Evolutionary conservation across 2,329 filamentous ascomycete genomes (phyloP).

Genomic region (Mariannaea elegans): DNA sequence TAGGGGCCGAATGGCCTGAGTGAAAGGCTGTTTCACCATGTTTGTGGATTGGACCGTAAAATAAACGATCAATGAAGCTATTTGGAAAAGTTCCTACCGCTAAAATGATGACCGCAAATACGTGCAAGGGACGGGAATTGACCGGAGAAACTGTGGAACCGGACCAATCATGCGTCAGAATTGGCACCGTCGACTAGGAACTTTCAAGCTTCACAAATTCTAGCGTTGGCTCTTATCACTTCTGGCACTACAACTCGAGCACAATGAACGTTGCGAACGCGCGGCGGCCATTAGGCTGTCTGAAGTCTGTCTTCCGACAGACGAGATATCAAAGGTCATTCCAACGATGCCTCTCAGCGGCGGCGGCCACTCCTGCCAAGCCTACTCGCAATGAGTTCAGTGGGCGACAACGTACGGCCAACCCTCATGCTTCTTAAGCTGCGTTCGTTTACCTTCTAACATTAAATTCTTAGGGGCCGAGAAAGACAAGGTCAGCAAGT

Average conservation of each 20-base stretch:
- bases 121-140: conserved; percentile 24
- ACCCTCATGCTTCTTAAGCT: neutral
- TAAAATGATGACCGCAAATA: conserved; percentile 23
- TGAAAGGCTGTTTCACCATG: conserved; percentile 37
- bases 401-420: conserved; percentile 47
- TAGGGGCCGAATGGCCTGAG: conserved; percentile 39
- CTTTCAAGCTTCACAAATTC: conserved; percentile 40
- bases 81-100: conserved; percentile 3
- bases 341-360: conserved; percentile 59
- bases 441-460: conserved; percentile 21
- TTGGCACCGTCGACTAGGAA: conserved; percentile 22
- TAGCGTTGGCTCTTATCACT: conserved; percentile 29
- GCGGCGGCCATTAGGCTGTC: conserved; percentile 75
- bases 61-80: conserved; percentile 18
- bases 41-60: conserved; percentile 4
- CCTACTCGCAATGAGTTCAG: conserved; percentile 38
- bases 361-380: conserved; percentile 33
- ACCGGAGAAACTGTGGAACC: conserved; percentile 44
- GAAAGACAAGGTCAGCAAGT: conserved; percentile 48
- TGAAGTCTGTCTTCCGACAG: conserved; percentile 71
- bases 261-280: conserved; percentile 69
- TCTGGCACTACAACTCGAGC: conserved; percentile 30
- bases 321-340: conserved; percentile 58
- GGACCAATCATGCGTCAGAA: conserved; percentile 49
- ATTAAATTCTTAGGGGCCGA: conserved; percentile 42